A percentile compares a stretch with the other conserved stretches of the same genome.
These are phyloP conservation scores for Santalum album DNA, from an alignment of 164 flowering plant species.

Conservation along the genomic window DNA sequence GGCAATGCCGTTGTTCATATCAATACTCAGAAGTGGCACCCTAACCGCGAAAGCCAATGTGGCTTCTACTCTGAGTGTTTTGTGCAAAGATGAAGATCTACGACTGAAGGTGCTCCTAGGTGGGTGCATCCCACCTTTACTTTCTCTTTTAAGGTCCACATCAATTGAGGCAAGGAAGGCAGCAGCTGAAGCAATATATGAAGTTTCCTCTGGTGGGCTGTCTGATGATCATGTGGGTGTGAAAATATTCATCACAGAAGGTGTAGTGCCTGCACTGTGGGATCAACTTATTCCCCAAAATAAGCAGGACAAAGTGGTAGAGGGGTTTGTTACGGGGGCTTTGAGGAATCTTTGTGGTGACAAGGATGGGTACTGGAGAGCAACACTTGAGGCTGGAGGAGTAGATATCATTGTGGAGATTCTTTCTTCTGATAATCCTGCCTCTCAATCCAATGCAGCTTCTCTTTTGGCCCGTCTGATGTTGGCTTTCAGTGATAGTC, in stretches of 20 bases:
- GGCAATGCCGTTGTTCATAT: constrained; percentile 80
- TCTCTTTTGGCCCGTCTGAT: constrained; percentile 77
- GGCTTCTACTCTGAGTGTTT: constrained; percentile 49
- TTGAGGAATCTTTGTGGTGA: constrained; percentile 85
- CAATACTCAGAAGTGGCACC: constrained; percentile 70
- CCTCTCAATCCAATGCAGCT: constrained; percentile 89
- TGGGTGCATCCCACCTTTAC: constrained; percentile 82
- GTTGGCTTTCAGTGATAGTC: constrained; percentile 70
- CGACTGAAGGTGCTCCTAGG: constrained; percentile 81
- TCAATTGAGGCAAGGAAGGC: constrained; percentile 69
- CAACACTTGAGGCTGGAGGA: constrained; percentile 75
- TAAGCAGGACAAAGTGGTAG: constrained; percentile 71
- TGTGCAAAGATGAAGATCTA: constrained; percentile 76
- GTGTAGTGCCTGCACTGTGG: constrained; percentile 85
- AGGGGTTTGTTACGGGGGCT: constrained; percentile 82
- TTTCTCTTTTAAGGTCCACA: constrained; percentile 67
- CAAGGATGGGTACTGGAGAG: constrained; percentile 72
- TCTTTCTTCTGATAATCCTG: constrained; percentile 64
- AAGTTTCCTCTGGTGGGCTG: constrained; percentile 75
- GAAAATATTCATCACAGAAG: constrained; percentile 85
- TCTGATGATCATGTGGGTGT: constrained; percentile 82
- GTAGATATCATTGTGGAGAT: constrained; percentile 74
- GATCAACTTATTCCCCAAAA: constrained; percentile 58
- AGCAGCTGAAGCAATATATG: constrained; percentile 81
- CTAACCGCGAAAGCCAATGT: constrained; percentile 61